These are phyloP conservation scores for Penicillium simplicissimum DNA, from an alignment of 495 filamentous ascomycete species.

Conservation along the genomic window DNA sequence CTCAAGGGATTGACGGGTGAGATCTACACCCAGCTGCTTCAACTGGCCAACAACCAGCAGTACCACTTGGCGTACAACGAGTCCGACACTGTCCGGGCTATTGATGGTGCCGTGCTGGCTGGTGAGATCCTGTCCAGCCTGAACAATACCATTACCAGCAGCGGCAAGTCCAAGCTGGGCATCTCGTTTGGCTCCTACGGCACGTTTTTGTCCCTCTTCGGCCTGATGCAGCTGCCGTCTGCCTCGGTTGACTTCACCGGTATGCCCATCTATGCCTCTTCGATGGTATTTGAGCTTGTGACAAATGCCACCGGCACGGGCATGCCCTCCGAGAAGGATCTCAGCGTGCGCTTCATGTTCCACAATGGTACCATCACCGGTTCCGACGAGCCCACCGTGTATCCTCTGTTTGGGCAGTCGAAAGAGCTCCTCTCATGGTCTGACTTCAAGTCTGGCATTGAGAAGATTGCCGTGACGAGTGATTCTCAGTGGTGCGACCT, in stretches of 20 bases:
- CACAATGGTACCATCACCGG: constrained; percentile 50
- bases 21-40: constrained; percentile 39
- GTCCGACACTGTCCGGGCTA: constrained; percentile 47
- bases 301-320: constrained; percentile 40
- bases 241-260: constrained; percentile 45
- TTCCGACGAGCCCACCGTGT: constrained; percentile 31
- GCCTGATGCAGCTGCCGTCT: constrained; percentile 42
- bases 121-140: constrained; percentile 44
- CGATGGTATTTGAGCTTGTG: constrained; percentile 52
- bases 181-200: constrained; percentile 52
- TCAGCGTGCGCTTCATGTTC: constrained; percentile 54
- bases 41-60: constrained; percentile 52
- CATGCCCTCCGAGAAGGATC: constrained; percentile 34
- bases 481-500: constrained; percentile 46
- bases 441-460: constrained; percentile 40
- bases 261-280: constrained; percentile 52
- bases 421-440: constrained; percentile 37
- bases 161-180: constrained; percentile 37
- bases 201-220: constrained; percentile 52
- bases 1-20: constrained; percentile 35
- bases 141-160: constrained; percentile 42
- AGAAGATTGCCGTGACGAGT: constrained; percentile 39
- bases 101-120: constrained; percentile 50
- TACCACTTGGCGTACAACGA: constrained; percentile 55
- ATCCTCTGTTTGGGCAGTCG: constrained; percentile 45